A percentile compares a stretch with the other conserved stretches of the same genome.
phyloP scores from a whole-genome alignment of 345 rosid genomes.

The Citrus inodora region DNA sequence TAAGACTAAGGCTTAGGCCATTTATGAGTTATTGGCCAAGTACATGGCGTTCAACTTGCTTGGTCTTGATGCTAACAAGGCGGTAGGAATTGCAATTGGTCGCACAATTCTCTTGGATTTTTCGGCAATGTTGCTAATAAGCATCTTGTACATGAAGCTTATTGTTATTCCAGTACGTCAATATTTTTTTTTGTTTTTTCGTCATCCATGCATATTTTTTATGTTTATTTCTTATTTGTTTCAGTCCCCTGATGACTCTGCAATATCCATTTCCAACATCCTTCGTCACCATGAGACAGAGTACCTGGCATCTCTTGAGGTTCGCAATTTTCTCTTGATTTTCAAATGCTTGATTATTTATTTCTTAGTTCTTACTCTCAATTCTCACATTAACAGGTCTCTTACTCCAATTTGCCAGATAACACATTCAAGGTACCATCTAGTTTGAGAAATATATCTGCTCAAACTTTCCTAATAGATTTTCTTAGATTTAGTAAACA shows the following conservation, averaged over 20 bases:
- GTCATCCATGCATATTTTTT: not conserved
- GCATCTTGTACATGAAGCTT: not conserved
- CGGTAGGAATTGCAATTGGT: not conserved
- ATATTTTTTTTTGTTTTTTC: not conserved
- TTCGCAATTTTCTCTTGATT: constrained; percentile 18
- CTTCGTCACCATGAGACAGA: constrained; percentile 89
- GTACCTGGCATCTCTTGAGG: constrained; percentile 90
- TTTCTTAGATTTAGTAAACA: not conserved
- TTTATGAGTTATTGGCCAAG: not conserved
- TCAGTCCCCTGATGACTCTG: constrained; percentile 90
- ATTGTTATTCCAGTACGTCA: not conserved
- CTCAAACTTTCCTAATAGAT: not conserved
- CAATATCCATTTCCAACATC: constrained; percentile 56
- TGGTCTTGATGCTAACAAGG: not conserved
- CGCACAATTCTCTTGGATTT: not conserved
- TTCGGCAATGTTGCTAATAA: not conserved
- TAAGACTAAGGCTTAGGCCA: not conserved
- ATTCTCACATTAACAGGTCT: constrained; percentile 47
- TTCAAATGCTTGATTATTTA: constrained; percentile 4
- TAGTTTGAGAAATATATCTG: not conserved
- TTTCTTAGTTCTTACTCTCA: constrained; percentile 5
- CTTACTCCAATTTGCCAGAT: constrained; percentile 89
- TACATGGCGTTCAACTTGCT: not conserved
- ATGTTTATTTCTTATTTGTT: constrained; percentile 16
- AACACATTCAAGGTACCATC: constrained; percentile 81